A percentile compares a stretch with the other conserved stretches of the same genome.
Conservation (phyloP, 2,329 filamentous ascomycete genomes). For the Penicillium palitans region DNA sequence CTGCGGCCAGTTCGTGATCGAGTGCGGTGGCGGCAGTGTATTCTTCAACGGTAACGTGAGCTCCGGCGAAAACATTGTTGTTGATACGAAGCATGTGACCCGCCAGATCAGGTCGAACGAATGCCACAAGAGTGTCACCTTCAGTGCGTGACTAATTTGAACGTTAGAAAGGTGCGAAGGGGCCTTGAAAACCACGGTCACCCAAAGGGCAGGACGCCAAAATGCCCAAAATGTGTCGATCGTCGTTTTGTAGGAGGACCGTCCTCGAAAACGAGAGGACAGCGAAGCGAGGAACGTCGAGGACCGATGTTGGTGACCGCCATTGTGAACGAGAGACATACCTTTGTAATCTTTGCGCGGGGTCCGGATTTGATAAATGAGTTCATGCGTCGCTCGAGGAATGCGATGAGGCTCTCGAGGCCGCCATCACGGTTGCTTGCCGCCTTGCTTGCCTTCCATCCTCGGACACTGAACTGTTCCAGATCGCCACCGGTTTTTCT, state of each 20-base stretch:
- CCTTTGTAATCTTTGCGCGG: conserved; percentile 70
- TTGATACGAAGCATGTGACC: conserved; percentile 68
- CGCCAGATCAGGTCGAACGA: conserved; percentile 63
- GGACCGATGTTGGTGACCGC: conserved; percentile 43
- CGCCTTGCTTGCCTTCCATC: conserved; percentile 69
- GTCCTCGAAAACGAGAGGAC: conserved; percentile 44
- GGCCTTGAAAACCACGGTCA: conserved; percentile 45
- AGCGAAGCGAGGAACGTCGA: conserved; percentile 39
- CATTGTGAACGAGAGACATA: conserved; percentile 59
- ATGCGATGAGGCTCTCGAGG: conserved; percentile 62
- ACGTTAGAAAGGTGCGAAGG: conserved; percentile 65
- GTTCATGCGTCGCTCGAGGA: conserved; percentile 70
- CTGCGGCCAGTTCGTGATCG: conserved; percentile 27
- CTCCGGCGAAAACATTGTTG: conserved; percentile 67
- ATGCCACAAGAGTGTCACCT: conserved; percentile 69
- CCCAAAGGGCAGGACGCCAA: conserved; percentile 38
- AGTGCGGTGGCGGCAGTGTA: conserved; percentile 38
- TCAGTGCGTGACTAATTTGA: conserved; percentile 65
- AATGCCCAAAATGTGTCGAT: conserved; percentile 35
- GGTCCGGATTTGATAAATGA: conserved; percentile 50
- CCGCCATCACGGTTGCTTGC: conserved; percentile 67
- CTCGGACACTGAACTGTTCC: conserved; percentile 53
- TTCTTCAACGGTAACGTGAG: conserved; percentile 57
- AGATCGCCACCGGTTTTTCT: conserved; percentile 27
- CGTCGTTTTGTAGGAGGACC: conserved; percentile 46